These are phyloP conservation scores for Arthrocladium fulminans DNA, from an alignment of 2,329 filamentous ascomycete genomes.

Conservation along the genomic window DNA sequence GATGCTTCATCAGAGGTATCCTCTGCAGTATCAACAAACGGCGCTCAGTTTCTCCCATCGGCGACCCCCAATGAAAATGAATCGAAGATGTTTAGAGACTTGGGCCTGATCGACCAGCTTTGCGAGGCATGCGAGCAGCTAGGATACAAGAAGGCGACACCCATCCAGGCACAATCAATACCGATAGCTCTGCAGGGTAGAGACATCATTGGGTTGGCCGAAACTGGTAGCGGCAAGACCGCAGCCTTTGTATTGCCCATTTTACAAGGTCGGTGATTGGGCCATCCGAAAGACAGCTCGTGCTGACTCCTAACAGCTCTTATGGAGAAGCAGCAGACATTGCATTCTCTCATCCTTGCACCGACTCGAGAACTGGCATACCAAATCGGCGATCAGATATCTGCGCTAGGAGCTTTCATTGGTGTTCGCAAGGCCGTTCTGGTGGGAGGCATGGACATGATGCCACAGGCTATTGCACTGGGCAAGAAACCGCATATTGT, in stretches of 20 bases:
- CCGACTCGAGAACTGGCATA: conserved; percentile 89
- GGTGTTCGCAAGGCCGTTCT: conserved; percentile 78
- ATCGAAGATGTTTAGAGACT: conserved; percentile 44
- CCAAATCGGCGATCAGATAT: conserved; percentile 81
- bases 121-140: conserved; percentile 79
- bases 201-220: conserved; percentile 86
- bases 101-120: conserved; percentile 73
- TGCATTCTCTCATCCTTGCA: conserved; percentile 84
- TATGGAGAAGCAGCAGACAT: conserved; percentile 73
- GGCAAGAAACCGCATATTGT: conserved; percentile 94
- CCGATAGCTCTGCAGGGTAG: conserved; percentile 68
- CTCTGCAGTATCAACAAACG: conserved; percentile 2
- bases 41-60: background rate
- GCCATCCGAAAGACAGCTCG: background rate
- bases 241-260: conserved; percentile 91
- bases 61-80: conserved; percentile 2
- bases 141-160: conserved; percentile 76
- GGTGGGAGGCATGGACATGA: conserved; percentile 93
- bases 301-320: conserved; percentile 46
- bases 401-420: conserved; percentile 78
- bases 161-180: conserved; percentile 80
- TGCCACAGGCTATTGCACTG: conserved; percentile 78
- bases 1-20: background rate
- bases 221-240: conserved; percentile 94
- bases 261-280: conserved; percentile 50